These are phyloP conservation scores for Pseudocercospora vitis DNA, from an alignment of 2,329 filamentous ascomycete genomes.

Conservation along the genomic window DNA sequence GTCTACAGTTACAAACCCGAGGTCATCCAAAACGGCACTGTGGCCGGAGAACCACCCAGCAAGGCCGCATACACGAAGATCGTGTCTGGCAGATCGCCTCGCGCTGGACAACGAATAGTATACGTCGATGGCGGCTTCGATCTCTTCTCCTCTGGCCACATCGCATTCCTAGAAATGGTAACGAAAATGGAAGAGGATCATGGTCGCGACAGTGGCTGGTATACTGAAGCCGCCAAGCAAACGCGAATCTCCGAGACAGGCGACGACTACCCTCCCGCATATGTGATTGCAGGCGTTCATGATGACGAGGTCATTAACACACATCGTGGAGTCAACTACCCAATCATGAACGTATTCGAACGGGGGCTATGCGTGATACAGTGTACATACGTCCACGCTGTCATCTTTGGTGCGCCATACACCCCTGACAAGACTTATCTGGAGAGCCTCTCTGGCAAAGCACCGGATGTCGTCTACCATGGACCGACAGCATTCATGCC, in stretches of 20 bases:
- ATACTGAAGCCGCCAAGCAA: slow-evolving; percentile 61
- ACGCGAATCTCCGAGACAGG: slow-evolving; percentile 64
- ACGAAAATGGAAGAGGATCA: slow-evolving; percentile 69
- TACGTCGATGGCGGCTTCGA: slow-evolving; percentile 98
- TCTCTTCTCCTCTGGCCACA: slow-evolving; percentile 93
- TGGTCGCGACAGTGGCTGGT: slow-evolving; percentile 72
- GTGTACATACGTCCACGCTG: slow-evolving; percentile 86
- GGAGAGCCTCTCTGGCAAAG: slow-evolving; percentile 59
- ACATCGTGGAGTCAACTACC: slow-evolving; percentile 97
- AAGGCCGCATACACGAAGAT: slow-evolving; percentile 42
- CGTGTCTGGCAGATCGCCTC: slow-evolving; percentile 69
- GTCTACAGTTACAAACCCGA: slow-evolving; percentile 73
- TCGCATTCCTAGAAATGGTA: slow-evolving; percentile 85
- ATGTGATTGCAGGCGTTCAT: slow-evolving; percentile 90
- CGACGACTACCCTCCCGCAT: slow-evolving; percentile 76
- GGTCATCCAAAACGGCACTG: slow-evolving; percentile 10
- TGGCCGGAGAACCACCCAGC: slow-evolving; percentile 46
- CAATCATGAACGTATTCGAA: slow-evolving; percentile 99
- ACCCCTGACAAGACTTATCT: slow-evolving; percentile 79
- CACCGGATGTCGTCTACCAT: slow-evolving; percentile 82
- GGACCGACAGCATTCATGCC: slow-evolving; percentile 93
- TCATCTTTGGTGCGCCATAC: slow-evolving; percentile 89
- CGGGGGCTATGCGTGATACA: slow-evolving; percentile 92
- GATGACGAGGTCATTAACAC: slow-evolving; percentile 93
- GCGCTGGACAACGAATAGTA: slow-evolving; percentile 77